Conservation (phyloP, 768 basidiomycete genomes). For the Fibroporia radiculosa region DNA sequence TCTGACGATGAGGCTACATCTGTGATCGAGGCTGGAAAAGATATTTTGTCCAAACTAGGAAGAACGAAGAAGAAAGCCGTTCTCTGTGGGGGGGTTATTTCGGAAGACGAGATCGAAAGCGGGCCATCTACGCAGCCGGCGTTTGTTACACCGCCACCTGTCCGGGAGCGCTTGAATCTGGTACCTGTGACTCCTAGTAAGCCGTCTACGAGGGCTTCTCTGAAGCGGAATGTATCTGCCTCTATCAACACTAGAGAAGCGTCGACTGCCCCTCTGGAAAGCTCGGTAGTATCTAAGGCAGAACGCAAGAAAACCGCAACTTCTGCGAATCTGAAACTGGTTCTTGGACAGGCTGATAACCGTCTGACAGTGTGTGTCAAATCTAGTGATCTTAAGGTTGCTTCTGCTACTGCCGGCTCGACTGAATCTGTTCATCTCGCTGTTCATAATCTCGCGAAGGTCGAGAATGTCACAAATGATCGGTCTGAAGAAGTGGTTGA, state of each 20-base stretch:
- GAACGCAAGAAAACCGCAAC: no score
- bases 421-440: neutral
- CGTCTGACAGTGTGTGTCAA: no score
- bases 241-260: no score
- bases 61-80: neutral
- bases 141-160: neutral
- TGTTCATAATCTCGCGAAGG: neutral
- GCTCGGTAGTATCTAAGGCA: no score
- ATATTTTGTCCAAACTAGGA: no score
- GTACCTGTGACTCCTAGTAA: neutral
- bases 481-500: neutral
- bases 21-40: neutral
- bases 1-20: slow-evolving; percentile 16
- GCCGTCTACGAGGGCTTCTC: no score
- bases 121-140: neutral
- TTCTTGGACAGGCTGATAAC: no score
- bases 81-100: neutral
- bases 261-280: no score
- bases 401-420: neutral
- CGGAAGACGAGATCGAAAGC: neutral
- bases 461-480: no score
- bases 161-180: neutral
- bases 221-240: no score
- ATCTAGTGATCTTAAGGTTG: neutral
- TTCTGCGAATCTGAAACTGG: no score